Base-by-base conservation (phyloP, 2,329 filamentous ascomycete genomes). In the Fusarium protoensiforme region DNA sequence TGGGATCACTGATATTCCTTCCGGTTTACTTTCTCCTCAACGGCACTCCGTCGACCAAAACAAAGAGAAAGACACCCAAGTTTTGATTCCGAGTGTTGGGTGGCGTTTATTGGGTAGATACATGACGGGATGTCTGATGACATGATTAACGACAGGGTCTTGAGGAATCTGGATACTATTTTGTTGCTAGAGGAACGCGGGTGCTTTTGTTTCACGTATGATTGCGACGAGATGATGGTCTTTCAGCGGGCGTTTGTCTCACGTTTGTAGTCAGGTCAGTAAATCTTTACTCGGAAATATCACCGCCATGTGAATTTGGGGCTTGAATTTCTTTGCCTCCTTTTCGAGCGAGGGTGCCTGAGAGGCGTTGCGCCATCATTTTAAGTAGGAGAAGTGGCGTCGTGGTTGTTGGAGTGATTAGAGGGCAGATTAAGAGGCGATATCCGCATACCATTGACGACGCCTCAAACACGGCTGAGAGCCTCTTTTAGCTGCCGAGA, bases 1-100 rank as follows among this genome's bases (percentile, higher is more conserved):
- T 92, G 1, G 90, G 90, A 0, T 82, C 81, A 0, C 85, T 90
- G 1, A 65, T 87, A 53, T 76, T 83, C 5, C 61, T 82, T 33
- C 82, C 82, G 1, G 36, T 84, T n/a, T 83, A 80, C 24, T 74
- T 80, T 22, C 62, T 81, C 1, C 27, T 83, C 35, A 83, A 83
- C 7, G 63, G 72, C 0, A 59, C 54, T 5, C 41, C 72, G 0
- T 58, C 72, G 0, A 54, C 72, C 0, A 75, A 65, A 53, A 53
- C 72, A 8, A 74, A 53, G 53, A 71, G 62, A n/a, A 72, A 35
- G n/a, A 31, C 63, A 18, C 65, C 69, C 5, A 72, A 69, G 41
- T 61, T 74, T 51, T 73, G 70, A 57, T 18, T n/a, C 22, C 16
- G 10, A 7, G 9, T 18, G 0, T 0, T 31, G 3, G 13, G 8